Conservation (phyloP, 73 alveolate species). For the Paramecium pentaurelia region DNA sequence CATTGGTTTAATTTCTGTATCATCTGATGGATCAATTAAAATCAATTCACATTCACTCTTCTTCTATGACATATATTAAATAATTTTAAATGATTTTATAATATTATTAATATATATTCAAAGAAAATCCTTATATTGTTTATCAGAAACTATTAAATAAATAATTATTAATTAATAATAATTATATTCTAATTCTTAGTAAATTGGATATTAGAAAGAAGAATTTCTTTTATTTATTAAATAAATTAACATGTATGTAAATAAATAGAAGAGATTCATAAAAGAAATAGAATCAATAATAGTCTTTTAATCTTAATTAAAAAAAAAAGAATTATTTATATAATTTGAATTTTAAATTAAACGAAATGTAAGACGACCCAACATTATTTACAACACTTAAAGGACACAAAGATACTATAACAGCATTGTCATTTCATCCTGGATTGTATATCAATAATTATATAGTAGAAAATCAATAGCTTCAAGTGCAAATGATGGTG, state of each 20-base stretch:
- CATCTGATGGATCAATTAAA: neutral
- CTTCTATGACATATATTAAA: neutral
- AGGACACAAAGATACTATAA: slow-evolving; percentile 41
- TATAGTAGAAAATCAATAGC: slow-evolving; percentile 68
- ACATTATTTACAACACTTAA: slow-evolving; percentile 11
- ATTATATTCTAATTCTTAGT: neutral
- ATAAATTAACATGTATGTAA: neutral
- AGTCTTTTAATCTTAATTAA: neutral
- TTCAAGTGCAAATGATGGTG: slow-evolving; percentile 74
- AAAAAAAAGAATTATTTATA: neutral
- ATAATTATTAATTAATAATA: neutral
- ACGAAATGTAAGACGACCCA: slow-evolving; percentile 34
- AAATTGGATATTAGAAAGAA: neutral
- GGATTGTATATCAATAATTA: neutral
- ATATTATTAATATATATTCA: neutral
- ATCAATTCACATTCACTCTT: neutral
- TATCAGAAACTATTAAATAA: neutral
- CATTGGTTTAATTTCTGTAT: neutral
- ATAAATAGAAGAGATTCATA: neutral
- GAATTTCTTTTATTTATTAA: neutral
- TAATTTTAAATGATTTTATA: neutral
- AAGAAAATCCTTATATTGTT: neutral
- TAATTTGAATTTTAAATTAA: neutral
- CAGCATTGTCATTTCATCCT: slow-evolving; percentile 38
- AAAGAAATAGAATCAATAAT: neutral